Evolutionary conservation across 495 filamentous ascomycete genomes (phyloP).

Genomic region (Aspergillus ostianus): DNA sequence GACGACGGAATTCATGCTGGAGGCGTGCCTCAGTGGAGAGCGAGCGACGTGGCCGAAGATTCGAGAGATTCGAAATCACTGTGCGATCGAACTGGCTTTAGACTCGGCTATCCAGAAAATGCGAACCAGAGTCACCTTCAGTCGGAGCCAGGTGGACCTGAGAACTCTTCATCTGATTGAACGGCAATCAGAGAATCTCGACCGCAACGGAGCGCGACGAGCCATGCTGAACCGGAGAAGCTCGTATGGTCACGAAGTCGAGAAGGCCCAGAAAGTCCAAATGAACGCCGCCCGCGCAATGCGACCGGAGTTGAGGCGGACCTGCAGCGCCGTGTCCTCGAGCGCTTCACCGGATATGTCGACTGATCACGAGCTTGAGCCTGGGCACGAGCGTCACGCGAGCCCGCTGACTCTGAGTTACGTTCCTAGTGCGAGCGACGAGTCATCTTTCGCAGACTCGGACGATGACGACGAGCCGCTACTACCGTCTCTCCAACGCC

Average conservation of each 20-base stretch:
- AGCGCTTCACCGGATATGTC: constrained; percentile 13
- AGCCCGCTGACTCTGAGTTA: neutral
- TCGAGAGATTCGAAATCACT: constrained; percentile 75
- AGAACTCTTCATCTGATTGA: constrained; percentile 19
- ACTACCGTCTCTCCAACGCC: neutral
- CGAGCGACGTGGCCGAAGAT: constrained; percentile 89
- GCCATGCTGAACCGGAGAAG: constrained; percentile 27
- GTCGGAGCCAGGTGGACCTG: constrained; percentile 66
- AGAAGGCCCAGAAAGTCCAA: constrained; percentile 20
- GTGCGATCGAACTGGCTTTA: constrained; percentile 81
- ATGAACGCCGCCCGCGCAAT: constrained; percentile 18
- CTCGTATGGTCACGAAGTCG: constrained; percentile 37
- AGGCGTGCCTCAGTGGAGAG: constrained; percentile 73
- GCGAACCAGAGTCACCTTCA: constrained; percentile 75
- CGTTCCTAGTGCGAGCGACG: neutral
- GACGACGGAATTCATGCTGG: constrained; percentile 83
- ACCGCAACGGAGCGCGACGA: constrained; percentile 25
- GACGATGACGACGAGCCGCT: neutral
- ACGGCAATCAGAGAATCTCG: constrained; percentile 22
- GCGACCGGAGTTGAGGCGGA: constrained; percentile 25
- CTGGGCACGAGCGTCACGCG: neutral
- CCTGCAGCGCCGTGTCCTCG: constrained; percentile 34
- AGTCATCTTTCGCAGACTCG: neutral
- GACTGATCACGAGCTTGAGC: neutral
- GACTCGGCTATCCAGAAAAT: constrained; percentile 79